A percentile compares a stretch with the other conserved stretches of the same genome.
phyloP scores from a whole-genome alignment of 1,284 basidiomycete species.

The Apiotrichum veenhuisii region DNA sequence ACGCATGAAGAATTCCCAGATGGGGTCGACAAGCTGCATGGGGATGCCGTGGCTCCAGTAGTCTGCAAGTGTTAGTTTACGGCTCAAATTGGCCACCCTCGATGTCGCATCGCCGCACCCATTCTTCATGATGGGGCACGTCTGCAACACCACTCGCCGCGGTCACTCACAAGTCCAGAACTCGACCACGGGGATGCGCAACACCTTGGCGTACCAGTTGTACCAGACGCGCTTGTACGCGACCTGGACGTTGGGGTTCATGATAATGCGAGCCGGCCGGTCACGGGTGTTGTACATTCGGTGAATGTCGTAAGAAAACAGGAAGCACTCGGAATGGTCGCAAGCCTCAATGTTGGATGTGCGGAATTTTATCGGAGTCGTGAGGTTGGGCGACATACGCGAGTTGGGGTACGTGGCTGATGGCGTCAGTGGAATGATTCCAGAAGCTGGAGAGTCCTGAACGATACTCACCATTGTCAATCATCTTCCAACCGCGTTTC shows the following conservation, averaged over 20 bases:
- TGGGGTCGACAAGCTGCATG: constrained; percentile 24
- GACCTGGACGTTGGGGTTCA: constrained; percentile 53
- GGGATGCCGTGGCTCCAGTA: constrained; percentile 29
- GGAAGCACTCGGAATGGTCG: constrained; percentile 57
- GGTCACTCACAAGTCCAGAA: constrained; percentile 51
- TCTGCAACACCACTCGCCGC: too few relatives aligned
- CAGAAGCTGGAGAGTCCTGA: not conserved
- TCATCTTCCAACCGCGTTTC: constrained; percentile 40
- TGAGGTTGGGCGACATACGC: constrained; percentile 44
- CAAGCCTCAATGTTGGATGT: constrained; percentile 52
- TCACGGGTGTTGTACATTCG: constrained; percentile 50
- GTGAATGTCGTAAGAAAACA: constrained; percentile 58
- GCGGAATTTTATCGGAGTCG: constrained; percentile 54
- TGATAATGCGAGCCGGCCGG: constrained; percentile 49
- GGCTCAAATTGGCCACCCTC: too few relatives aligned
- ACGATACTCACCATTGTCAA: constrained; percentile 38
- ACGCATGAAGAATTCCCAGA: constrained; percentile 22
- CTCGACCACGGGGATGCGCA: constrained; percentile 51
- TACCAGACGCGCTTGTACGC: constrained; percentile 52
- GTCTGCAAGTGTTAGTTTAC: not conserved
- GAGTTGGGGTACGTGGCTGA: constrained; percentile 36
- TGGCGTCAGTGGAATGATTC: constrained; percentile 11
- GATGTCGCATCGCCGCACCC: too few relatives aligned
- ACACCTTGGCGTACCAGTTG: constrained; percentile 54
- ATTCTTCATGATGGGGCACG: too few relatives aligned